Conservation (phyloP, 257 asterid genomes). For the Catharanthus roseus region DNA sequence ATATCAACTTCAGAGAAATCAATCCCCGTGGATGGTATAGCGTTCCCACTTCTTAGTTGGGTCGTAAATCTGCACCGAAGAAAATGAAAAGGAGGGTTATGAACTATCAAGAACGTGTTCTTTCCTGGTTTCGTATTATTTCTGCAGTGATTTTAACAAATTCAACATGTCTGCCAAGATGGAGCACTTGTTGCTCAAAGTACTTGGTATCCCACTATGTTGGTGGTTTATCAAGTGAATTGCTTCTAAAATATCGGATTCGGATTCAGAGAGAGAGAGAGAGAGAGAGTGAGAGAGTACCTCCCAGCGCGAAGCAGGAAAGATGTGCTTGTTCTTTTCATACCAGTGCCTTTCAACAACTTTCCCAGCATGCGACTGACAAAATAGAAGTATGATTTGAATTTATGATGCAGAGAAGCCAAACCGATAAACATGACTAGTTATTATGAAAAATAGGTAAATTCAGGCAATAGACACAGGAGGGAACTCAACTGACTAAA, state of each 20-base stretch:
- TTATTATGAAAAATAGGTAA: no score
- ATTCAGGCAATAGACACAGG: not conserved
- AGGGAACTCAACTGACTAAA: not conserved
- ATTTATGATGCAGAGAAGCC: not conserved
- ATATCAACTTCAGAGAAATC: constrained; percentile 10
- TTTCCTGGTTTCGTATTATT: not conserved
- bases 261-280: no score
- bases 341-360: constrained; percentile 99
- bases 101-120: not conserved
- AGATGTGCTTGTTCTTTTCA: constrained; percentile 97
- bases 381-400: constrained; percentile 9
- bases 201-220: not conserved
- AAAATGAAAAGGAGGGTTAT: not conserved
- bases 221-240: not conserved
- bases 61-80: constrained; percentile 68
- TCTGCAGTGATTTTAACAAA: not conserved
- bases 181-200: not conserved
- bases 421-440: not conserved
- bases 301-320: constrained; percentile 99
- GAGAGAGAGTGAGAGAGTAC: no score
- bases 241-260: not conserved
- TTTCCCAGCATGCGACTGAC: constrained; percentile 99
- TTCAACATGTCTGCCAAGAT: not conserved
- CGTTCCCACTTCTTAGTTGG: constrained; percentile 94
- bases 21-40: constrained; percentile 90